Evolutionary conservation across 805 yeast species (phyloP), one percentile per base, ranked within the genome.

Genomic region (Saccharomycopsis guyanensis): DNA sequence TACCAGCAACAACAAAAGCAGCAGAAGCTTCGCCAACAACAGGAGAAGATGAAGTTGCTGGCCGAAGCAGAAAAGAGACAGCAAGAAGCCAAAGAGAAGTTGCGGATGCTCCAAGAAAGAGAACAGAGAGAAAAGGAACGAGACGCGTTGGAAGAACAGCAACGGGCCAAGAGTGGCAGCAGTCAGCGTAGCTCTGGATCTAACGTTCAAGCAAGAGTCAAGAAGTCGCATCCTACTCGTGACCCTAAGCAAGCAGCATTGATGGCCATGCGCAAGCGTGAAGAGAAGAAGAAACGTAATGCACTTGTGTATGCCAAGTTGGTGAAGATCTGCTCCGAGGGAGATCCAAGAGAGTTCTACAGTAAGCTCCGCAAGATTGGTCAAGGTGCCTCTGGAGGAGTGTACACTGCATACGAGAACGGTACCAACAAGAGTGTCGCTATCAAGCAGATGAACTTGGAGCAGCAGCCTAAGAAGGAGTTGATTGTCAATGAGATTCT

Each of bases 381-480:
- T 1, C 98, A 93, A 66, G 98, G 99, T 59, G 98, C 98, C 0
- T 82, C 94, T 13, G 99, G 98, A 45, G 95, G 95, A 34, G 99
- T 93, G 25, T 93, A 82, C 58, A 86, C 93, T 25, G 97, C 97
- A 0, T 76, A 80, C 56, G 84, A 80, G 54, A 59, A 65, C 29
- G 72, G 73, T 15, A 70, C 72, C 19, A 69, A 70, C 46, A 66
- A 68, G 25, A 71, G 78, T 42, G 97, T 93, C 33, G 99, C 99
- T 6, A 86, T 93, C 56, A 93, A 93, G 62, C 97, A 93, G 68
- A 93, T 93, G 95, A 87, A 87, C 57, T 67, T 93, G 45, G 94
- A 86, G 55, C 83, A 82, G 57, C 99, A 93, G 64, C 97, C 97
- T 6, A 86, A 89, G 69, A 91, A 91, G 63, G 97, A 93, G 59